Percentiles rank a stretch among this genome's conserved stretches.
These are phyloP conservation scores for Phyllosticta citriasiana DNA, from an alignment of 2,329 filamentous ascomycete species.

Conservation along the genomic window DNA sequence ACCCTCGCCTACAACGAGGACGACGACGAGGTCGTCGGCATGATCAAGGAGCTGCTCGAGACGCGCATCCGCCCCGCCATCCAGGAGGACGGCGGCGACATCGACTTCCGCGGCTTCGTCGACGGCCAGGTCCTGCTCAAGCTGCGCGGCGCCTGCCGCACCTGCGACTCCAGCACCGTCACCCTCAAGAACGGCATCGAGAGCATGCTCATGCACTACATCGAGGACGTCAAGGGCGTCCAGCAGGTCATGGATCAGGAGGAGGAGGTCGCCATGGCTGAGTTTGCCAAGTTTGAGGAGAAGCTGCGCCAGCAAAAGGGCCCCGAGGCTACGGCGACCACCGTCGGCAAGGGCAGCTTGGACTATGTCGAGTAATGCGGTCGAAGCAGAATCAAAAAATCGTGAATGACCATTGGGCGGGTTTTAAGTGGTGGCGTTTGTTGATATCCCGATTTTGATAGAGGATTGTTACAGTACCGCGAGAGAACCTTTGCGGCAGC, in stretches of 20 bases:
- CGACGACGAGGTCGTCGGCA: constrained; percentile 87
- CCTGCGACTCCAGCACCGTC: constrained; percentile 93
- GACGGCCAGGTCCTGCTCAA: constrained; percentile 71
- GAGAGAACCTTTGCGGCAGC: no score
- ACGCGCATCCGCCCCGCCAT: constrained; percentile 92
- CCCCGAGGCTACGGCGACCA: constrained; percentile 38
- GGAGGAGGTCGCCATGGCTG: constrained; percentile 74
- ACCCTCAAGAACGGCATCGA: constrained; percentile 97
- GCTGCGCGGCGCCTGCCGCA: constrained; percentile 83
- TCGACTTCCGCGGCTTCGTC: constrained; percentile 82
- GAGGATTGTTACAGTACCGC: background rate
- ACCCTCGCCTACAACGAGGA: constrained; percentile 77
- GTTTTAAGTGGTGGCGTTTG: background rate
- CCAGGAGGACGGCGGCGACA: constrained; percentile 95
- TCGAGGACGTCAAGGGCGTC: constrained; percentile 79
- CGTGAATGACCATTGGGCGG: constrained; percentile 4
- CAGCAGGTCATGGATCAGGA: constrained; percentile 85
- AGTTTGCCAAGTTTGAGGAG: constrained; percentile 94
- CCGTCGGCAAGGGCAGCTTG: constrained; percentile 41
- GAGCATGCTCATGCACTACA: constrained; percentile 79
- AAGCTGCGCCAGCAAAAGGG: constrained; percentile 56
- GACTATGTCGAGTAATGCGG: constrained; percentile 35
- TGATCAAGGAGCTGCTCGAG: constrained; percentile 97
- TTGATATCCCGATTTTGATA: background rate
- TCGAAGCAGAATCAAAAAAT: constrained; percentile 10